These are phyloP conservation scores for Heracleum sosnowskyi DNA, from an alignment of 129 eudicot species.

Conservation along the genomic window DNA sequence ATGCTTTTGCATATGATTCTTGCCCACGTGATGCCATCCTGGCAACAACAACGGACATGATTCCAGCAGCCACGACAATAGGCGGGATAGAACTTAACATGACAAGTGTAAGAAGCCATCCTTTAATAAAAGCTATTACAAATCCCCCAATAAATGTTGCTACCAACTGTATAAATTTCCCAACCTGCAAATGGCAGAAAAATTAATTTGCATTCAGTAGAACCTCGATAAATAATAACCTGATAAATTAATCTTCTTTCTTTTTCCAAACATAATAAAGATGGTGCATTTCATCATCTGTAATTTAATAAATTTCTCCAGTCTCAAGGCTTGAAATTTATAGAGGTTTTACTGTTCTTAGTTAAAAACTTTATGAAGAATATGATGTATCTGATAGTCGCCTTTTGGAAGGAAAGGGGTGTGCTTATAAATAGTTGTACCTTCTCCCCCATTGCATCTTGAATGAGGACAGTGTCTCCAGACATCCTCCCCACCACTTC, in stretches of 20 bases:
- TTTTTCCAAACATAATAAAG: not conserved
- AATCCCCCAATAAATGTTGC: slow-evolving; percentile 80
- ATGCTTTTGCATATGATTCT: slow-evolving; percentile 69
- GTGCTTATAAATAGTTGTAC: slow-evolving; percentile 18
- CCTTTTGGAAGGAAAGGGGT: not conserved
- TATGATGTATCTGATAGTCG: not conserved
- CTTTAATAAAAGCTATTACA: slow-evolving; percentile 59
- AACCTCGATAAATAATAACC: not conserved
- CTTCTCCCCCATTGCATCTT: slow-evolving; percentile 99
- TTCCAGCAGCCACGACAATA: slow-evolving; percentile 51
- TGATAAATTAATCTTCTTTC: too few relatives aligned
- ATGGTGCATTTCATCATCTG: too few relatives aligned
- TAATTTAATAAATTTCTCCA: too few relatives aligned
- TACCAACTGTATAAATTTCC: slow-evolving; percentile 59
- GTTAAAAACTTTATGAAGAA: too few relatives aligned
- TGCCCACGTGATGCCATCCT: slow-evolving; percentile 75
- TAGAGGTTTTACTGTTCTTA: too few relatives aligned
- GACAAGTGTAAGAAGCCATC: slow-evolving; percentile 90
- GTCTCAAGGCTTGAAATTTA: slow-evolving; percentile 10
- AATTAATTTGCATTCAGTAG: not conserved
- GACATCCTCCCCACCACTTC: slow-evolving; percentile 98
- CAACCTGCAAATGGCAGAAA: slow-evolving; percentile 26
- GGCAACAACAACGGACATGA: slow-evolving; percentile 43
- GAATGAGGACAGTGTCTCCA: slow-evolving; percentile 90
- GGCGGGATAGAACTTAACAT: slow-evolving; percentile 60